These are phyloP conservation scores for Trametes versicolor DNA, from an alignment of 1,284 basidiomycete genomes.

Conservation along the genomic window DNA sequence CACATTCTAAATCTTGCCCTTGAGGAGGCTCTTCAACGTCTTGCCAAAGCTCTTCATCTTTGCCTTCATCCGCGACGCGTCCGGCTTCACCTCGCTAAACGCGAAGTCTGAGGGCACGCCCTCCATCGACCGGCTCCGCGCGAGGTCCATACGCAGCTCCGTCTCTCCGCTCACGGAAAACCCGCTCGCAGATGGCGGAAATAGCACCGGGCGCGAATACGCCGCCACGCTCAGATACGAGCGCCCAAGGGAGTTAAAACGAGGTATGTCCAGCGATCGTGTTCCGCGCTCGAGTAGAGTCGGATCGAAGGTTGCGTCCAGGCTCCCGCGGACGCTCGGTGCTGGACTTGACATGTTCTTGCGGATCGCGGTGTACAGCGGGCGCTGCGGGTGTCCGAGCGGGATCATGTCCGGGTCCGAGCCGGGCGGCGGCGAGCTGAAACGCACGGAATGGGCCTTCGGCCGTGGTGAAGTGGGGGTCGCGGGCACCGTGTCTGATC, in stretches of 20 bases:
- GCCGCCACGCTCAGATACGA: conserved; percentile 25
- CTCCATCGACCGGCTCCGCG: conserved; percentile 48
- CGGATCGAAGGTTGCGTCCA: conserved; percentile 40
- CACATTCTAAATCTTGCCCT: conserved; percentile 19
- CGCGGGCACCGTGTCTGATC: conserved; percentile 32
- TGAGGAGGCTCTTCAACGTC: conserved; percentile 53
- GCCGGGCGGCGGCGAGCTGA: conserved; percentile 24
- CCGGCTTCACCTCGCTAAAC: conserved; percentile 29
- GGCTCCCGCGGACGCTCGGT: conserved; percentile 40
- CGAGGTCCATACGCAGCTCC: conserved; percentile 65
- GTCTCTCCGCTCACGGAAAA: conserved; percentile 66
- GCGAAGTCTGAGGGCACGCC: conserved; percentile 33
- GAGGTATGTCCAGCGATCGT: conserved; percentile 38
- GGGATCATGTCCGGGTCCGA: conserved; percentile 24
- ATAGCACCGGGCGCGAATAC: conserved; percentile 23
- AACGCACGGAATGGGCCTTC: conserved; percentile 27
- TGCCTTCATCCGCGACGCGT: conserved; percentile 39
- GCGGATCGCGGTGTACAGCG: conserved; percentile 71
- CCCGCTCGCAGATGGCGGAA: conserved; percentile 29
- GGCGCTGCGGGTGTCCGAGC: conserved; percentile 49
- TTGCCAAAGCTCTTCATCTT: conserved; percentile 54
- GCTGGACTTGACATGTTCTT: conserved; percentile 57
- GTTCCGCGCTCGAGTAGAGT: conserved; percentile 32
- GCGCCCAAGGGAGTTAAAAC: conserved; percentile 31
- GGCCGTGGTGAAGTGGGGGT: conserved; percentile 21